Evolutionary conservation across 108 stramenopile species (phyloP).

Genomic region (Nannochloropsis granulata): DNA sequence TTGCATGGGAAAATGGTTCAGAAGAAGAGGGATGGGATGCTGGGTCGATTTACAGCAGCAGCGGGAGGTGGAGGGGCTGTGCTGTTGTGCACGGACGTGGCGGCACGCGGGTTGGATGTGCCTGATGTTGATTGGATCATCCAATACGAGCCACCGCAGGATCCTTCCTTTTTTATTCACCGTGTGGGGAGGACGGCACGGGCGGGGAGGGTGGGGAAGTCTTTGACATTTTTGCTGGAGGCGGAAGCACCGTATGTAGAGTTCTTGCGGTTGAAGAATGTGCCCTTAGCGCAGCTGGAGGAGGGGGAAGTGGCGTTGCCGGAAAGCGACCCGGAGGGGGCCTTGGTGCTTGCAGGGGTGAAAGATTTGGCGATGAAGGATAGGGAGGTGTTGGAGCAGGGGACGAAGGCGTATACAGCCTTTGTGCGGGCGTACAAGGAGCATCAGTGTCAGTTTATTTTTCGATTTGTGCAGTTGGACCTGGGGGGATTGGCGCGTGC

Average conservation of each 20-base stretch:
- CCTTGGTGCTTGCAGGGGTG: constrained; percentile 50
- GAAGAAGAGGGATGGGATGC: constrained; percentile 62
- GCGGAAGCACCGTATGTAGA: constrained; percentile 89
- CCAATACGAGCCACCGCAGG: constrained; percentile 79
- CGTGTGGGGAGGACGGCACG: constrained; percentile 89
- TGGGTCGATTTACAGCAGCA: neutral
- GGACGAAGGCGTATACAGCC: constrained; percentile 65
- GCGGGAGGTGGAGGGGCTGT: constrained; percentile 45
- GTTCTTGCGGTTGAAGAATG: constrained; percentile 56
- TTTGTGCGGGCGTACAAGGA: constrained; percentile 90
- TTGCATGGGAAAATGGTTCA: constrained; percentile 88
- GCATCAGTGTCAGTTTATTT: constrained; percentile 40
- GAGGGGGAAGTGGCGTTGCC: neutral
- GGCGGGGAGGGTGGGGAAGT: constrained; percentile 50
- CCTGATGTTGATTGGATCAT: constrained; percentile 86
- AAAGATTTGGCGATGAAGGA: constrained; percentile 57
- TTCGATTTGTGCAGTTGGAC: constrained; percentile 75
- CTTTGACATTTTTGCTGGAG: constrained; percentile 47
- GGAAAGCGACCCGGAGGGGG: neutral
- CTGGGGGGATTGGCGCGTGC: constrained; percentile 65
- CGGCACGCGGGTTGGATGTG: constrained; percentile 91
- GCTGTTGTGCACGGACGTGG: constrained; percentile 90
- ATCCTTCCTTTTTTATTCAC: constrained; percentile 90
- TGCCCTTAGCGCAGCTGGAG: constrained; percentile 48
- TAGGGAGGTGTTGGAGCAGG: constrained; percentile 86